Evolutionary conservation across 805 yeast species (phyloP).

Genomic region (Candida xiaguanensis): DNA sequence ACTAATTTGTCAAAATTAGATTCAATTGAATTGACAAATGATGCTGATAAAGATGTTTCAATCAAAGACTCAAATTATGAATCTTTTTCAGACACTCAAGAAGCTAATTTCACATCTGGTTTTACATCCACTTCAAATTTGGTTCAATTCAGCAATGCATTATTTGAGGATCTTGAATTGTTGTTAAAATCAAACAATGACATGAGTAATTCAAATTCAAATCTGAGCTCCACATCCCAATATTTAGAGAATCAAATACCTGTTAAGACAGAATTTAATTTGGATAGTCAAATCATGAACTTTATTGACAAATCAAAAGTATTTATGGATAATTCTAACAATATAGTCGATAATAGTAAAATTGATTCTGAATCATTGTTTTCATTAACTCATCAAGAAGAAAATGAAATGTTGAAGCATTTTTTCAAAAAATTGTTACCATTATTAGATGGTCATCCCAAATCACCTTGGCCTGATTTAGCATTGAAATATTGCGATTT

Average conservation of each 20-base stretch:
- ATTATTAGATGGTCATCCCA: slow-evolving; percentile 55
- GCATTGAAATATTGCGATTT: slow-evolving; percentile 55
- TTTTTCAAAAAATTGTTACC: slow-evolving; percentile 53
- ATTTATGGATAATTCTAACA: not conserved
- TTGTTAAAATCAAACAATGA: slow-evolving; percentile 12
- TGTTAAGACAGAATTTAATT: not conserved
- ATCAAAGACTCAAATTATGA: not conserved
- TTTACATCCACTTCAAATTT: slow-evolving; percentile 14
- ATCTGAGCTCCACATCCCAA: too few relatives aligned
- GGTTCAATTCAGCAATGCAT: slow-evolving; percentile 19
- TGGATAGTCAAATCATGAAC: slow-evolving; percentile 6
- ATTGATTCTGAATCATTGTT: slow-evolving; percentile 8
- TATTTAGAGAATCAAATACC: not conserved
- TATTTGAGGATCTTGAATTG: slow-evolving; percentile 24
- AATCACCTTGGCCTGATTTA: slow-evolving; percentile 59
- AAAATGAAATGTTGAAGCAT: slow-evolving; percentile 52
- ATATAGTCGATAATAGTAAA: not conserved
- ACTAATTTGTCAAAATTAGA: not conserved
- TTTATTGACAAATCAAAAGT: slow-evolving; percentile 6
- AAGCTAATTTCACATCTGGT: not conserved
- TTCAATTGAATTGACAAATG: too few relatives aligned
- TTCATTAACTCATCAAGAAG: slow-evolving; percentile 40
- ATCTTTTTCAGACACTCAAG: not conserved
- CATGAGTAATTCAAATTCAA: not conserved
- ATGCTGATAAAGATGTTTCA: not conserved